Evolutionary conservation across 208 protist genomes (phyloP).

Genomic region (Trypanosoma conorhini): DNA sequence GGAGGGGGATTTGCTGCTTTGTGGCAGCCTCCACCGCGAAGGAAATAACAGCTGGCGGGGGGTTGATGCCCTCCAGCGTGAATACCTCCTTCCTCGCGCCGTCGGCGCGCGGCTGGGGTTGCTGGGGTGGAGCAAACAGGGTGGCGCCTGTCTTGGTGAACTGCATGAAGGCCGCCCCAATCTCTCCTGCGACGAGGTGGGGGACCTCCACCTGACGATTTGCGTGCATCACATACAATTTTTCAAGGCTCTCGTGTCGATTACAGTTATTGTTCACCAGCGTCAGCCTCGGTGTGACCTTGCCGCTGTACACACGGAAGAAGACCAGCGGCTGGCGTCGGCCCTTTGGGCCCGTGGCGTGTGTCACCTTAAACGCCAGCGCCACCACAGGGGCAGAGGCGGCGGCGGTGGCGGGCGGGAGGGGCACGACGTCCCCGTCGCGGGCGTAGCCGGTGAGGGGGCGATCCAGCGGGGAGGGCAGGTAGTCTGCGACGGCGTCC

Average conservation of each 20-base stretch:
- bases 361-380: constrained; percentile 94
- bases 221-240: constrained; percentile 93
- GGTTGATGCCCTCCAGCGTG: constrained; percentile 83
- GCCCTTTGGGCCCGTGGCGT: constrained; percentile 62
- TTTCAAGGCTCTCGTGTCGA: constrained; percentile 55
- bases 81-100: constrained; percentile 37
- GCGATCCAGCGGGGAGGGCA: constrained; percentile 92
- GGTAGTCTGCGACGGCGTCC: constrained; percentile 87
- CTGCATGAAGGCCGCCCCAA: constrained; percentile 76
- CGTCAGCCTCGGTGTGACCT: constrained; percentile 55
- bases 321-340: constrained; percentile 86
- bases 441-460: constrained; percentile 46
- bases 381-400: constrained; percentile 67
- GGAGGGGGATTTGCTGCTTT: constrained; percentile 73
- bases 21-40: constrained; percentile 93
- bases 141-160: constrained; percentile 80
- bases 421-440: constrained; percentile 39
- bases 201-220: constrained; percentile 79
- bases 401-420: constrained; percentile 38
- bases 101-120: constrained; percentile 5
- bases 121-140: constrained; percentile 41
- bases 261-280: constrained; percentile 69
- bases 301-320: constrained; percentile 91
- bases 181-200: constrained; percentile 65
- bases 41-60: constrained; percentile 97